Conservation (phyloP, 2,329 filamentous ascomycete genomes). For the Alternaria tenuissima region DNA sequence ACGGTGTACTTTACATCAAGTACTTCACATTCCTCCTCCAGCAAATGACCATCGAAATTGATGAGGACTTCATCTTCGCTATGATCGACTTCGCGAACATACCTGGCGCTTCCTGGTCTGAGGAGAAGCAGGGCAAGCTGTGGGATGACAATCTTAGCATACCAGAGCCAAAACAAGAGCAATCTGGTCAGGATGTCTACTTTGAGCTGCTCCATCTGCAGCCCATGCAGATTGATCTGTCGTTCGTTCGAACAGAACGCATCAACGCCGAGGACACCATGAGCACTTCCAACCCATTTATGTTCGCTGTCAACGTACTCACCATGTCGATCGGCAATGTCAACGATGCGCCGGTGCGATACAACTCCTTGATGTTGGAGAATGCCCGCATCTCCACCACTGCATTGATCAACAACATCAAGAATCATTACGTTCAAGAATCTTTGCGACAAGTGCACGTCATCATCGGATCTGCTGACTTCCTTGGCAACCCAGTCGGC, state of each 20-base stretch:
- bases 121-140: constrained; percentile 82
- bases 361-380: constrained; percentile 93
- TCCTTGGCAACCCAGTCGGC: constrained; percentile 95
- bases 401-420: constrained; percentile 83
- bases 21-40: constrained; percentile 93
- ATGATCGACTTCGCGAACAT: constrained; percentile 94
- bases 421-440: constrained; percentile 96
- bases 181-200: constrained; percentile 92
- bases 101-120: constrained; percentile 86
- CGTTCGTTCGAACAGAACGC: constrained; percentile 94
- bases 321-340: constrained; percentile 99
- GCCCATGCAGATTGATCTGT: constrained; percentile 96
- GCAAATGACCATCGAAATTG: constrained; percentile 97
- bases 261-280: constrained; percentile 97
- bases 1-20: constrained; percentile 97
- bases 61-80: constrained; percentile 98
- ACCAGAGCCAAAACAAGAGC: constrained; percentile 85
- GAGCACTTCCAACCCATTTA: constrained; percentile 86
- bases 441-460: constrained; percentile 96
- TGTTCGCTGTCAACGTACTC: constrained; percentile 98
- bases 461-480: constrained; percentile 95
- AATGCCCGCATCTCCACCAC: constrained; percentile 91
- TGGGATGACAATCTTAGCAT: constrained; percentile 92
- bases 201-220: constrained; percentile 97
- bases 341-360: constrained; percentile 92